A percentile compares a stretch with the other conserved stretches of the same genome.
These are phyloP conservation scores for Rubia occidens DNA, from an alignment of 305 asterid species.

Conservation along the genomic window DNA sequence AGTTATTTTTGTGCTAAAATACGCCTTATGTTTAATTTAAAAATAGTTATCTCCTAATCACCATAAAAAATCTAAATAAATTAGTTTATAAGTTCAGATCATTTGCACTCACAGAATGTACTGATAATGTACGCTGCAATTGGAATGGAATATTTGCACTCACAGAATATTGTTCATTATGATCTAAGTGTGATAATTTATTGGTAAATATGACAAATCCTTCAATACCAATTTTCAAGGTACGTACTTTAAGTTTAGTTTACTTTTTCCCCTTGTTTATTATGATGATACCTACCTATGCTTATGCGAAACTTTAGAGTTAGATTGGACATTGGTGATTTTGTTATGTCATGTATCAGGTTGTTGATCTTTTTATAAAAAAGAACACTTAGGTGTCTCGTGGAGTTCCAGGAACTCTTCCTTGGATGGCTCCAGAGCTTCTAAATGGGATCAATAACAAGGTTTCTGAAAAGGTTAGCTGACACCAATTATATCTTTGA, in stretches of 20 bases:
- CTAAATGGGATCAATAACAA: constrained; percentile 74
- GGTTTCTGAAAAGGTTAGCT: constrained; percentile 75
- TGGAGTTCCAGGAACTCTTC: constrained; percentile 93
- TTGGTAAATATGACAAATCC: constrained; percentile 87
- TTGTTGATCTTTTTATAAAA: constrained; percentile 69
- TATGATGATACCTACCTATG: constrained; percentile 4
- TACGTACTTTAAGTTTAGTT: constrained; percentile 14
- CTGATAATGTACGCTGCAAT: too few species aligned
- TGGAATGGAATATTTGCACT: constrained; percentile 63
- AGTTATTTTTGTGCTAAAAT: too few species aligned
- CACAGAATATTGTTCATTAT: constrained; percentile 83
- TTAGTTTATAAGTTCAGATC: too few species aligned
- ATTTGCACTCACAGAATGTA: constrained; percentile 71
- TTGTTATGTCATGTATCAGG: constrained; percentile 12
- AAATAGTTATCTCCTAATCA: too few species aligned
- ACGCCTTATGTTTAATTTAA: too few species aligned
- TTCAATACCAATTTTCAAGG: constrained; percentile 89
- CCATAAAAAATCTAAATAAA: too few species aligned
- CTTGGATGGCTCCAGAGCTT: constrained; percentile 97
- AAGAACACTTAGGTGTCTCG: constrained; percentile 80
- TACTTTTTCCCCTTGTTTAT: not conserved
- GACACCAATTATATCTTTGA: not conserved
- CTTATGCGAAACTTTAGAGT: not conserved
- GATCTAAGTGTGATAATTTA: constrained; percentile 88
- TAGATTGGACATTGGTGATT: constrained; percentile 6